Conservation (phyloP, 352 stramenopile species). For the Elongisporangium prolatum region DNA sequence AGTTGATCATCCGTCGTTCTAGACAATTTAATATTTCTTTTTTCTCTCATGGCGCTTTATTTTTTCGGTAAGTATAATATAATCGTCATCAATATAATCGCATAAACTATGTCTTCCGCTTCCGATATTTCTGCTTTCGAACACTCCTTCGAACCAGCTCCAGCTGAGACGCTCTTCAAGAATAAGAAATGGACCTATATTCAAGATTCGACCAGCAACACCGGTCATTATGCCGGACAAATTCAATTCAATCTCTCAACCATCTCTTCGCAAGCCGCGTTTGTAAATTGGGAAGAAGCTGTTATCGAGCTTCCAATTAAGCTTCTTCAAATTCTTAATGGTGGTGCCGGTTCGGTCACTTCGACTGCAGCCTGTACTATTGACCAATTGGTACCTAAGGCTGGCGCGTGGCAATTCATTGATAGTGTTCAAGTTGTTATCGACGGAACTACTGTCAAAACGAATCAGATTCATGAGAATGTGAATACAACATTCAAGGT, state of each 20-base stretch:
- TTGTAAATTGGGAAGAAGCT: slow-evolving; percentile 5
- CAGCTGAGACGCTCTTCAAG: slow-evolving; percentile 5
- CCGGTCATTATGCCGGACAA: slow-evolving; percentile 8
- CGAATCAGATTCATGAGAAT: neutral
- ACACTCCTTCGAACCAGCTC: slow-evolving; percentile 6
- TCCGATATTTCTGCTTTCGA: slow-evolving; percentile 6
- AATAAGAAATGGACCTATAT: too few species aligned
- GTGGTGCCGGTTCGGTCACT: neutral
- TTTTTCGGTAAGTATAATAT: too few species aligned
- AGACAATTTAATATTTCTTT: too few species aligned
- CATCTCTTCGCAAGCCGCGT: slow-evolving; percentile 11
- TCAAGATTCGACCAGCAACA: slow-evolving; percentile 4
- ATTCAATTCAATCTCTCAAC: slow-evolving; percentile 10
- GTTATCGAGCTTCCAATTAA: slow-evolving; percentile 3
- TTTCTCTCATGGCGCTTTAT: too few species aligned
- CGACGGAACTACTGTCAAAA: slow-evolving; percentile 6
- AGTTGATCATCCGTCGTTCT: too few species aligned
- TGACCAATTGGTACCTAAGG: slow-evolving; percentile 1
- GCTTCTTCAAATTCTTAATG: slow-evolving; percentile 4
- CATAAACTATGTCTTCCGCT: too few species aligned
- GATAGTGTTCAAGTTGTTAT: slow-evolving; percentile 9
- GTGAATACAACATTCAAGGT: neutral
- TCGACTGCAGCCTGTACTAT: neutral
- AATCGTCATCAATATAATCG: too few species aligned
- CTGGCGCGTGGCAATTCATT: slow-evolving; percentile 9